Evolutionary conservation across 495 filamentous ascomycete species (phyloP).

Genomic region (Glarea lozoyensis): DNA sequence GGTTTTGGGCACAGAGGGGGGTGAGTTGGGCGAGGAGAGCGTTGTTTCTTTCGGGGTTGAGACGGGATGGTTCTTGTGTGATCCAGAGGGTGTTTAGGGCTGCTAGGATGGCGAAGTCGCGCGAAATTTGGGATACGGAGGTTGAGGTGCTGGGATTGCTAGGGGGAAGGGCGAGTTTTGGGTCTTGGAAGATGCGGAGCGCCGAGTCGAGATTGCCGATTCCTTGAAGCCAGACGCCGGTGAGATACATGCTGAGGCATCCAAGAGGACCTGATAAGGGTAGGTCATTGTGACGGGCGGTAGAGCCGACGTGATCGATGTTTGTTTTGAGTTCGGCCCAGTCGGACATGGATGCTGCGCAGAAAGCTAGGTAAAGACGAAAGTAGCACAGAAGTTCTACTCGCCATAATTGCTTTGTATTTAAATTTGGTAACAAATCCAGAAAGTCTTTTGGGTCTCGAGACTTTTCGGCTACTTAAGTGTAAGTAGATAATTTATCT

Average conservation of each 20-base stretch:
- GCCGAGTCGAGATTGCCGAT: slow-evolving; percentile 61
- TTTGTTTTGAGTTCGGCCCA: slow-evolving; percentile 35
- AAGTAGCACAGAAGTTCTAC: slow-evolving; percentile 35
- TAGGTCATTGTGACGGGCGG: slow-evolving; percentile 20
- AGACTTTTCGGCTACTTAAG: too few species aligned
- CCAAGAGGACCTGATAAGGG: slow-evolving; percentile 26
- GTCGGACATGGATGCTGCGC: slow-evolving; percentile 33
- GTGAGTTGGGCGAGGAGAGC: slow-evolving; percentile 56
- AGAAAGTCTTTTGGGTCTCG: slow-evolving; percentile 10
- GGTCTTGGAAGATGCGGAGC: slow-evolving; percentile 53
- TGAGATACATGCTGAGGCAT: slow-evolving; percentile 53
- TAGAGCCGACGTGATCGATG: slow-evolving; percentile 27
- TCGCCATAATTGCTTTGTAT: slow-evolving; percentile 32
- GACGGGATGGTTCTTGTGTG: slow-evolving; percentile 53
- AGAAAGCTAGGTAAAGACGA: slow-evolving; percentile 36
- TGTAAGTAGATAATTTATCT: too few species aligned
- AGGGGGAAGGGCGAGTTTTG: slow-evolving; percentile 38
- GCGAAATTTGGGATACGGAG: slow-evolving; percentile 42
- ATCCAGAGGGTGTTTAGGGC: slow-evolving; percentile 78
- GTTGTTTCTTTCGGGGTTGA: slow-evolving; percentile 36
- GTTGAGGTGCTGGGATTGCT: slow-evolving; percentile 29
- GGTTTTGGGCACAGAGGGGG: slow-evolving; percentile 55
- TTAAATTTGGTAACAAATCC: slow-evolving; percentile 35
- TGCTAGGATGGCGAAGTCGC: slow-evolving; percentile 69
- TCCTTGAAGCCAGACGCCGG: slow-evolving; percentile 70